Percentiles rank a stretch among this genome's conserved stretches.
Conservation (phyloP, 1,284 basidiomycete genomes). For the Malassezia cuniculi region DNA sequence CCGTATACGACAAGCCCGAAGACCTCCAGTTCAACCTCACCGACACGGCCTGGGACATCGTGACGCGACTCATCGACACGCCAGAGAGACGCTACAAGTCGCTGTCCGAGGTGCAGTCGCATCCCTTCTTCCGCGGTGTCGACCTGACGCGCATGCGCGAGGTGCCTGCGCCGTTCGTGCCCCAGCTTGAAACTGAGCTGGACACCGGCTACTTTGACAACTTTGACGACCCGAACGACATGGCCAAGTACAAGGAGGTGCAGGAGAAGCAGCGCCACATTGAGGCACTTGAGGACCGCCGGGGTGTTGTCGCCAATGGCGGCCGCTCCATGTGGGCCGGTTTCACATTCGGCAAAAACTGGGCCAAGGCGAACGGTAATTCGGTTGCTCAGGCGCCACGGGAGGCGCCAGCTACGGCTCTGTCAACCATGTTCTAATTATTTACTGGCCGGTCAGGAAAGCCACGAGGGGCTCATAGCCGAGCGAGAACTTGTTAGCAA, state of each 20-base stretch:
- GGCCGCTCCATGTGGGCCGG: slow-evolving; percentile 80
- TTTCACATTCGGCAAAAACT: slow-evolving; percentile 63
- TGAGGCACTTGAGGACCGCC: slow-evolving; percentile 48
- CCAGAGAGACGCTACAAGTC: slow-evolving; percentile 66
- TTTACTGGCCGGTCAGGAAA: slow-evolving; percentile 41
- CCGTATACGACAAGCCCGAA: slow-evolving; percentile 88
- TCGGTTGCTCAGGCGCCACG: slow-evolving; percentile 1
- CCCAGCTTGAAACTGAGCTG: slow-evolving; percentile 81
- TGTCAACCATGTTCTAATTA: slow-evolving; percentile 12
- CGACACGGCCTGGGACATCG: slow-evolving; percentile 75
- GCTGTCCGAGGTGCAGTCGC: slow-evolving; percentile 59
- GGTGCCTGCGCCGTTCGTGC: slow-evolving; percentile 81
- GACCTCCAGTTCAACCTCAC: slow-evolving; percentile 93
- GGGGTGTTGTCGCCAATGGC: slow-evolving; percentile 57
- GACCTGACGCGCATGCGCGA: slow-evolving; percentile 68
- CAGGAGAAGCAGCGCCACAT: slow-evolving; percentile 94
- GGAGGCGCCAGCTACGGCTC: slow-evolving; percentile 1
- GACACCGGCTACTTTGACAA: slow-evolving; percentile 97
- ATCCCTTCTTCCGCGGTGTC: slow-evolving; percentile 71
- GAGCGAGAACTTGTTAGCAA: slow-evolving; percentile 19
- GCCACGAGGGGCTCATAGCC: slow-evolving; percentile 44
- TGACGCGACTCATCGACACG: slow-evolving; percentile 58
- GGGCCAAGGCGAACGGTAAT: slow-evolving; percentile 20
- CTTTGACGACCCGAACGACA: slow-evolving; percentile 77
- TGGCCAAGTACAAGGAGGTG: slow-evolving; percentile 85